Base-by-base conservation (phyloP, 192 early-diverging fungal genomes). In the Gonapodya prolifera region DNA sequence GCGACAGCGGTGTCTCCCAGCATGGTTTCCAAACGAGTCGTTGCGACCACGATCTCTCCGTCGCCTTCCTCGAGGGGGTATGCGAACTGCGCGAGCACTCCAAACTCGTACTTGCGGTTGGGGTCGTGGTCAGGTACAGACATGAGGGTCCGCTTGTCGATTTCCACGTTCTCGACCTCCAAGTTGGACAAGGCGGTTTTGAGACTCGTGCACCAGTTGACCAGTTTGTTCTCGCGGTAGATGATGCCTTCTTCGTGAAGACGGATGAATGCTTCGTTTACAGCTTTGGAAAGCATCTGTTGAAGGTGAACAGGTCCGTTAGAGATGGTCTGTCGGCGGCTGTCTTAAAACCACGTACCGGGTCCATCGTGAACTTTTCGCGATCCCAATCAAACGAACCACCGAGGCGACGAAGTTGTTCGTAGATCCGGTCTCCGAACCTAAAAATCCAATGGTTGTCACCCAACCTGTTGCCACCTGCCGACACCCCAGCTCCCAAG, bases 11-110 rank as follows among this genome's bases (percentile, higher is more conserved):
- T 93, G 86, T 99, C 98, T 77, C 96, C 98, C 30, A 99, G 87
- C 98, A 99, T 99, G 73, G 98, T 99, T 85, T 99, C 98, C 76
- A 97, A 87, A 93, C 98, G 96, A 8, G 98, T 99, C 13, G 98
- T 99, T 2, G 98, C 98, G 70, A 99, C 94, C 80, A 95, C 83
- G 77, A 99, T 90, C 79, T 91, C 88, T 81, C 98, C 98, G 75
- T 89, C 80, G 8, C 90, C 89, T 79, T 86, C 86, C 81, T 96
- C 96, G 32, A 99, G 87, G 73, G 87, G 87, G 85, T 99, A 99
- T 1, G 91, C 95, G 83, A 99, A 99, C 35, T 92, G 92, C 61
- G 95, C 91, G 80, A 99, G 84, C 35, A 98, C 95, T 83, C 98
- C 98, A 89, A 99, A 99, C 86, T 99, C 96, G 81, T 98, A 96